Evolutionary conservation across 257 asterid genomes (phyloP).

Genomic region (Plantago major): DNA sequence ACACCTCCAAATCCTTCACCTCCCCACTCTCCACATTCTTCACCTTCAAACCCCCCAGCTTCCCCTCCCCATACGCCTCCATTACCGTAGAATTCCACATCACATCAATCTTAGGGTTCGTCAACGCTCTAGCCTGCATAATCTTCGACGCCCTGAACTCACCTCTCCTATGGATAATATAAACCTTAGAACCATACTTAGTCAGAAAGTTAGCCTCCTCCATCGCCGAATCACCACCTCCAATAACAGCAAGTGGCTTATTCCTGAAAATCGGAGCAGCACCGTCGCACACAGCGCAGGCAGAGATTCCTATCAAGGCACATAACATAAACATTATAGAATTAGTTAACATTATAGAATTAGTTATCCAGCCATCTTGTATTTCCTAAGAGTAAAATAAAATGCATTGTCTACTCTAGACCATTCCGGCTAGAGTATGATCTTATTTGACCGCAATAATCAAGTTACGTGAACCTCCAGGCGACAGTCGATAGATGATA

Average conservation of each 20-base stretch:
- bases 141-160: slow-evolving; percentile 93
- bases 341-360: too few relatives aligned
- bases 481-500: too few relatives aligned
- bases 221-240: slow-evolving; percentile 99
- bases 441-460: too few relatives aligned
- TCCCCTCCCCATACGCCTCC: slow-evolving; percentile 76
- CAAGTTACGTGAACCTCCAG: too few relatives aligned
- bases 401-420: too few relatives aligned
- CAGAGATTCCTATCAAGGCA: slow-evolving; percentile 33
- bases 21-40: slow-evolving; percentile 60
- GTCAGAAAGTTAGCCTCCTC: slow-evolving; percentile 89
- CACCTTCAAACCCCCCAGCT: slow-evolving; percentile 73
- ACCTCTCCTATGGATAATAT: slow-evolving; percentile 71
- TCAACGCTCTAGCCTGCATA: slow-evolving; percentile 69
- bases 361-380: too few relatives aligned
- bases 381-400: too few relatives aligned
- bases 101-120: slow-evolving; percentile 68
- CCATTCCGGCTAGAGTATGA: too few relatives aligned
- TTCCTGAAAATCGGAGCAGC: slow-evolving; percentile 87
- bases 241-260: slow-evolving; percentile 83
- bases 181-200: slow-evolving; percentile 89
- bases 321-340: too few relatives aligned
- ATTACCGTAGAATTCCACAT: slow-evolving; percentile 65
- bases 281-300: slow-evolving; percentile 96
- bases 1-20: slow-evolving; percentile 51